A percentile compares a stretch with the other conserved stretches of the same genome.
These are phyloP conservation scores for Tripidium arundinaceum DNA, from an alignment of 202 grass and related monocot species.

Conservation along the genomic window DNA sequence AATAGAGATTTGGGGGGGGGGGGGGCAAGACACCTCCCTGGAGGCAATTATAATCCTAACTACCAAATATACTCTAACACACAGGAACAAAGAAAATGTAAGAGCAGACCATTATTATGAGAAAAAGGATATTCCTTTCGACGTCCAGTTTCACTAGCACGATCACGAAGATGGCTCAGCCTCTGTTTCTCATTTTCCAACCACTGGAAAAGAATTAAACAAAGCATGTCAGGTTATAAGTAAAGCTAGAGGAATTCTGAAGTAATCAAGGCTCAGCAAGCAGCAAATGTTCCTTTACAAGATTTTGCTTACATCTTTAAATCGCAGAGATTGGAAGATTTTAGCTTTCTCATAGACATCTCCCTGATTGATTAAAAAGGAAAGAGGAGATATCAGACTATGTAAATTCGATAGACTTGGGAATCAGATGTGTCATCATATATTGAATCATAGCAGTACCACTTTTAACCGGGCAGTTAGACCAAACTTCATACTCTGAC, in stretches of 20 bases:
- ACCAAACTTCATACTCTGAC: conserved; percentile 81
- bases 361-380: conserved; percentile 44
- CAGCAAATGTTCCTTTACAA: neutral
- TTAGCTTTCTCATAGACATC: conserved; percentile 76
- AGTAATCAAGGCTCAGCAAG: conserved; percentile 9
- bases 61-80: neutral
- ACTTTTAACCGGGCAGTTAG: conserved; percentile 73
- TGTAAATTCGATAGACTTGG: neutral
- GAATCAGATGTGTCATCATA: conserved; percentile 17
- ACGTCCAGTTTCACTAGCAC: conserved; percentile 95
- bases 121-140: conserved; percentile 99
- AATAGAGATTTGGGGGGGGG: too few relatives aligned
- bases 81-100: neutral
- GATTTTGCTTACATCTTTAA: conserved; percentile 69
- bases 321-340: conserved; percentile 63
- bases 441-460: conserved; percentile 58
- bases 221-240: conserved; percentile 21
- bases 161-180: conserved; percentile 88
- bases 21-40: neutral
- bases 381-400: conserved; percentile 33
- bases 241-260: conserved; percentile 25
- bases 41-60: neutral
- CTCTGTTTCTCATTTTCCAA: conserved; percentile 89
- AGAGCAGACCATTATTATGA: neutral
- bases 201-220: conserved; percentile 54